phyloP scores from a whole-genome alignment of 805 yeast species.

The Candida nitratophila region DNA sequence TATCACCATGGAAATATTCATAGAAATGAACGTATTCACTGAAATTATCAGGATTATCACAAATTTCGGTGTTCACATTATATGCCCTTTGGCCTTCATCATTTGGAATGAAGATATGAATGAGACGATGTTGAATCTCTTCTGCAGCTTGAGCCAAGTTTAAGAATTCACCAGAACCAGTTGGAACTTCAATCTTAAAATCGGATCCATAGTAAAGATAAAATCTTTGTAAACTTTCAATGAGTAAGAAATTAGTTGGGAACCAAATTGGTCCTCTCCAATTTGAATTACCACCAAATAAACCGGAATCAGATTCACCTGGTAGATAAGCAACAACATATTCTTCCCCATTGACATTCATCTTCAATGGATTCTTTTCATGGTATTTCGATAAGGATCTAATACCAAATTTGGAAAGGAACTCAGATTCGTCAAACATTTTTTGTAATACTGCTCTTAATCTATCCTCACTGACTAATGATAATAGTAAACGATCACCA shows the following conservation, averaged over 20 bases:
- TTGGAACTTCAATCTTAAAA: conserved; percentile 82
- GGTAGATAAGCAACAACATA: conserved; percentile 71
- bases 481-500: conserved; percentile 72
- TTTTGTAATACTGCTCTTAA: conserved; percentile 65
- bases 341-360: conserved; percentile 72
- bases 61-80: conserved; percentile 54
- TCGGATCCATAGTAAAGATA: conserved; percentile 83
- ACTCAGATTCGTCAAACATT: conserved; percentile 83
- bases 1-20: conserved; percentile 91
- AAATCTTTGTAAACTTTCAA: conserved; percentile 82
- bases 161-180: conserved; percentile 67
- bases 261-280: conserved; percentile 99
- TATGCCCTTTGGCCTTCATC: conserved; percentile 60
- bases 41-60: conserved; percentile 61
- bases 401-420: conserved; percentile 77
- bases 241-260: conserved; percentile 79
- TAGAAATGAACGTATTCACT: conserved; percentile 71
- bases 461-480: conserved; percentile 77
- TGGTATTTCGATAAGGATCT: conserved; percentile 85
- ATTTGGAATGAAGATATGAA: conserved; percentile 66
- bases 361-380: conserved; percentile 73
- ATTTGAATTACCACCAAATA: conserved; percentile 94
- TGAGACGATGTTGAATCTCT: conserved; percentile 79
- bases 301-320: conserved; percentile 86
- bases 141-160: conserved; percentile 88